These are phyloP conservation scores for Niveomyces coronatus DNA, from an alignment of 2,329 filamentous ascomycete genomes.

Conservation along the genomic window DNA sequence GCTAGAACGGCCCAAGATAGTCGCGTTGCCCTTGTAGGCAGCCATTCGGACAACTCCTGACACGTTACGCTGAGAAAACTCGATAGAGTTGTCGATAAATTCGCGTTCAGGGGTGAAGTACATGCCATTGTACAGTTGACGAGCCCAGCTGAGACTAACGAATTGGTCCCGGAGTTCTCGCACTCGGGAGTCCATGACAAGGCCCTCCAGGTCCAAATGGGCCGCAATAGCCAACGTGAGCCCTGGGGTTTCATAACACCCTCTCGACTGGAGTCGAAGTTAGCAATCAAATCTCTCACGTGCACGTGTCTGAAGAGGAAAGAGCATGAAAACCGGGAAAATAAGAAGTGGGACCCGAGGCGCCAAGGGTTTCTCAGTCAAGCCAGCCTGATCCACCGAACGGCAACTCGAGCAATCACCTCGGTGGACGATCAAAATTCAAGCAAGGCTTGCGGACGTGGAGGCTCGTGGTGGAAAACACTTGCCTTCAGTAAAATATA, in stretches of 20 bases:
- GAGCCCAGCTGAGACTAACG: slow-evolving; percentile 34
- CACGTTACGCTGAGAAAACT: slow-evolving; percentile 45
- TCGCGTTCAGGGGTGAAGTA: slow-evolving; percentile 41
- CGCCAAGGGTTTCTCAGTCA: no score
- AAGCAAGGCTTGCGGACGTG: no score
- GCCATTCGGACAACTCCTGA: slow-evolving; percentile 19
- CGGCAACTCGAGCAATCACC: no score
- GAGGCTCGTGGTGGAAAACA: no score
- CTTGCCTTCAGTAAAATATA: no score
- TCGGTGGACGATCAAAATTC: no score
- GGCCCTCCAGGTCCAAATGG: slow-evolving; percentile 42
- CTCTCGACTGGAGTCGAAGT: slow-evolving; percentile 29
- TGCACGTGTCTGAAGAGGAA: not conserved
- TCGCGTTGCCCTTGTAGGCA: slow-evolving; percentile 38
- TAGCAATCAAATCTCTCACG: slow-evolving; percentile 17
- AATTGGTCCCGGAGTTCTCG: slow-evolving; percentile 44
- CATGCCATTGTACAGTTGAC: slow-evolving; percentile 33
- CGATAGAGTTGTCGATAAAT: slow-evolving; percentile 51
- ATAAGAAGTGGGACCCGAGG: no score
- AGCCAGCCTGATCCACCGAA: no score
- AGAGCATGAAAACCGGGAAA: not conserved
- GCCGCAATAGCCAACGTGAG: slow-evolving; percentile 16
- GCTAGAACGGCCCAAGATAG: slow-evolving; percentile 35
- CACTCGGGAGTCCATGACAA: slow-evolving; percentile 45
- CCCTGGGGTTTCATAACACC: slow-evolving; percentile 45